Evolutionary conservation across 192 early-diverging fungal genomes (phyloP), one percentile per base, ranked within the genome.

Genomic region (Kappamyces sp.): DNA sequence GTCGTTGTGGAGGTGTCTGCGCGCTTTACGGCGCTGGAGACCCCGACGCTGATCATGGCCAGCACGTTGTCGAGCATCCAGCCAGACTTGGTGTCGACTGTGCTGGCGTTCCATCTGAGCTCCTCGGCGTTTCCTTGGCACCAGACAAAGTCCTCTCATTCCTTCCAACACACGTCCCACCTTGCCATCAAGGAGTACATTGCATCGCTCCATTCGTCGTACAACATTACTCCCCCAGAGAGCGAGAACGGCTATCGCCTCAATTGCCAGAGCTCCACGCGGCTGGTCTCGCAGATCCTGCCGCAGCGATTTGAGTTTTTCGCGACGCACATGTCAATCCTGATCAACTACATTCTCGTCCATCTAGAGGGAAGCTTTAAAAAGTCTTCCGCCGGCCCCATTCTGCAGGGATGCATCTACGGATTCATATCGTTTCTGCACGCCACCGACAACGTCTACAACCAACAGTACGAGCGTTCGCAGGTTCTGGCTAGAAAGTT

Each of bases 331-430:
- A 46, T 77, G 8, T 61, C 75, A 1, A 49, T 71, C 2, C 45
- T 76, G 15, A 29, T 77, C 43, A 77, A 73, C 49, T 77, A 75
- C 59, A 48, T 73, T 6, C 14, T 73, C 15, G 38, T 77, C 36
- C 46, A 76, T 38, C 60, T 73, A 42, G 66, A 71, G 2, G 54
- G 41, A 1, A 37, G 47, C 15, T 54, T 73, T 2, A 47, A 61
- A 7, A 72, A 70, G 9, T 48, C 49, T 2, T 51, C 47, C n/a
- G 66, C 59, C 4, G 48, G 60, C 2, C 47, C 39, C 33, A 34
- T 77, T 2, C 35, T 77, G 32, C 22, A 49, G 22, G 51, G 55
- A 7, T 37, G 75, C 37, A 64, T 76, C 31, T 66, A 77, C 15
- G 75, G 75, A 4, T 75, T 45, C 35, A 60, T 57, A 11, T 45